Evolutionary conservation across 2,329 filamentous ascomycete genomes (phyloP).

Genomic region (Colletotrichum salicis): DNA sequence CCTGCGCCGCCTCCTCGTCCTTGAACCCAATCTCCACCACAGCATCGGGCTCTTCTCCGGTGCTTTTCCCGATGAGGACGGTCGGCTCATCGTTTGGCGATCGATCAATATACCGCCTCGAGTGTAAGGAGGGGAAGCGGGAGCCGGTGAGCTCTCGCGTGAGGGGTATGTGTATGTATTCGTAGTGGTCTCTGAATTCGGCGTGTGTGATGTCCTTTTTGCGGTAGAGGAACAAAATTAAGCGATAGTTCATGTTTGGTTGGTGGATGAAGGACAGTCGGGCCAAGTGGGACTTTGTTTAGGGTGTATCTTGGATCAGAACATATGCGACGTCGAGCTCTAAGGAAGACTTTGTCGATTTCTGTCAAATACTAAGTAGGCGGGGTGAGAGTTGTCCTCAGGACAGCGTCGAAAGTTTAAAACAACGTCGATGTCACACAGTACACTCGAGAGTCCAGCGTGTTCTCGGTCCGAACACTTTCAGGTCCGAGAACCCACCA

Average conservation of each 20-base stretch:
- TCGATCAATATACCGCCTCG: constrained; percentile 38
- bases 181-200: constrained; percentile 40
- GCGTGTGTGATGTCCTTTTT: constrained; percentile 38
- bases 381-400: neutral
- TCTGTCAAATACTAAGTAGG: neutral
- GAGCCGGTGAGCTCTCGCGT: constrained; percentile 38
- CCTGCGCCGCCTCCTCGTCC: constrained; percentile 30
- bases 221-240: constrained; percentile 37
- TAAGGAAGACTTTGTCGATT: neutral
- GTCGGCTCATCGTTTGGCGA: constrained; percentile 24
- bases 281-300: neutral
- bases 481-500: neutral
- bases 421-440: neutral
- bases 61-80: constrained; percentile 36
- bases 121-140: constrained; percentile 38
- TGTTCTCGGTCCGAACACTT: neutral
- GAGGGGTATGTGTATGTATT: constrained; percentile 40
- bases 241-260: constrained; percentile 14
- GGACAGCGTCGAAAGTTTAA: neutral
- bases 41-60: constrained; percentile 37
- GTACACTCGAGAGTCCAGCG: neutral
- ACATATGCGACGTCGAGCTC: neutral
- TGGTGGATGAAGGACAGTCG: neutral
- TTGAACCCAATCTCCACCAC: constrained; percentile 38
- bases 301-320: neutral